Conservation (phyloP, 1,284 basidiomycete genomes). For the Ceratorhiza oryzae-sativae region DNA sequence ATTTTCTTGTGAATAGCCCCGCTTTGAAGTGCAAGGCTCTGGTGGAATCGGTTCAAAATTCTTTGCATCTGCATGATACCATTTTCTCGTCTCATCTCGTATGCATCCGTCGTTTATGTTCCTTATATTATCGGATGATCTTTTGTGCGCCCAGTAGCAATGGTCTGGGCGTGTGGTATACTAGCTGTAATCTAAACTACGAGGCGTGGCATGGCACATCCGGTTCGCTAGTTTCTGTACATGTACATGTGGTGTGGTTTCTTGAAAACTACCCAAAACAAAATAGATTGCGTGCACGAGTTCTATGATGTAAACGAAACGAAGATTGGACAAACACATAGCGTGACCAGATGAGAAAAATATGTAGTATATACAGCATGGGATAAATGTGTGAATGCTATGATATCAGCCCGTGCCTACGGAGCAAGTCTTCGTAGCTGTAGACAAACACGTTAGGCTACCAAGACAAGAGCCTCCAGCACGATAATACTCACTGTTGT, state of each 20-base stretch:
- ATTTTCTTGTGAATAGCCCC: slow-evolving; percentile 23
- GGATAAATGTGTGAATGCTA: slow-evolving; percentile 31
- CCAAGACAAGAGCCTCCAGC: background rate
- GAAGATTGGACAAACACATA: slow-evolving; percentile 2
- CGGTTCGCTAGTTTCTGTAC: slow-evolving; percentile 31
- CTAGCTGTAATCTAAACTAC: slow-evolving; percentile 39
- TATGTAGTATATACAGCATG: slow-evolving; percentile 19
- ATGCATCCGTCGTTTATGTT: slow-evolving; percentile 20
- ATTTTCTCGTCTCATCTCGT: slow-evolving; percentile 24
- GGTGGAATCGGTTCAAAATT: slow-evolving; percentile 7
- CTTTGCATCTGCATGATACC: slow-evolving; percentile 31
- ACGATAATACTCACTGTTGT: slow-evolving; percentile 69
- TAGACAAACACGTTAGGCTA: slow-evolving; percentile 36
- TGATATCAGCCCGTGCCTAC: slow-evolving; percentile 62
- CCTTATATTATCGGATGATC: slow-evolving; percentile 20
- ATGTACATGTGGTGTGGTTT: slow-evolving; percentile 33
- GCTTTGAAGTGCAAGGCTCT: slow-evolving; percentile 9
- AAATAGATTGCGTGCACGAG: slow-evolving; percentile 34
- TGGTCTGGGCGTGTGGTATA: slow-evolving; percentile 19
- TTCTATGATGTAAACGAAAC: slow-evolving; percentile 10
- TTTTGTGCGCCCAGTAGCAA: background rate
- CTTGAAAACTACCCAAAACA: slow-evolving; percentile 13
- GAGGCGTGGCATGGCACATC: slow-evolving; percentile 9
- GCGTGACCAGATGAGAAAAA: background rate
- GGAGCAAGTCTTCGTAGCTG: slow-evolving; percentile 72